Conservation (phyloP, 2,329 filamentous ascomycete genomes). For the Grosmannia penicillata region DNA sequence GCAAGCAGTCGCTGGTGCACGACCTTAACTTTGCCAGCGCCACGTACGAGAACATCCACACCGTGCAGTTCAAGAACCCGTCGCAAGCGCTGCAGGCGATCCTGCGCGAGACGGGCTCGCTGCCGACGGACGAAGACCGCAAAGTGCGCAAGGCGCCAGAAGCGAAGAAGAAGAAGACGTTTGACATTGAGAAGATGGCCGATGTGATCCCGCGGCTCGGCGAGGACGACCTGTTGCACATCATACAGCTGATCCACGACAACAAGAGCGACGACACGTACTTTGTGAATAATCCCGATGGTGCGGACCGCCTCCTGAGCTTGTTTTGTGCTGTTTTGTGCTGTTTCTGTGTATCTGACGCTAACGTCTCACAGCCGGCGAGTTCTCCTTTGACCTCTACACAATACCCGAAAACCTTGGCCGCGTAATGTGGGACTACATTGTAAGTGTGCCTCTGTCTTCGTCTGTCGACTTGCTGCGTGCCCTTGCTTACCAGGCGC, state of each 20-base stretch:
- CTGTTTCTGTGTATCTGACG: not conserved
- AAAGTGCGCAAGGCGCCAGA: conserved; percentile 51
- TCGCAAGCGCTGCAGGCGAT: conserved; percentile 68
- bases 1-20: conserved; percentile 65
- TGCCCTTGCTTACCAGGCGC: too few species aligned
- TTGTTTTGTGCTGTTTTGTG: not conserved
- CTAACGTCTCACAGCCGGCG: conserved; percentile 49
- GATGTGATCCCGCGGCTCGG: conserved; percentile 77
- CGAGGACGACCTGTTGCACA: conserved; percentile 86
- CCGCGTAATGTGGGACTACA: conserved; percentile 91
- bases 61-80: conserved; percentile 80
- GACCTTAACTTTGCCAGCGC: conserved; percentile 82
- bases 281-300: conserved; percentile 92
- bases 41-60: conserved; percentile 71
- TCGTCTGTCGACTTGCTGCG: too few species aligned
- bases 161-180: conserved; percentile 62
- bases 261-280: conserved; percentile 90
- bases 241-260: conserved; percentile 97
- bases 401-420: conserved; percentile 83
- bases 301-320: conserved; percentile 36
- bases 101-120: conserved; percentile 70
- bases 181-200: conserved; percentile 92
- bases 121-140: conserved; percentile 58
- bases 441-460: conserved; percentile 28
- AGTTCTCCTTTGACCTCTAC: conserved; percentile 96